Percentiles rank a stretch among this genome's conserved stretches.
These are phyloP conservation scores for Daldinia vernicosa DNA, from an alignment of 495 filamentous ascomycete species.

Conservation along the genomic window DNA sequence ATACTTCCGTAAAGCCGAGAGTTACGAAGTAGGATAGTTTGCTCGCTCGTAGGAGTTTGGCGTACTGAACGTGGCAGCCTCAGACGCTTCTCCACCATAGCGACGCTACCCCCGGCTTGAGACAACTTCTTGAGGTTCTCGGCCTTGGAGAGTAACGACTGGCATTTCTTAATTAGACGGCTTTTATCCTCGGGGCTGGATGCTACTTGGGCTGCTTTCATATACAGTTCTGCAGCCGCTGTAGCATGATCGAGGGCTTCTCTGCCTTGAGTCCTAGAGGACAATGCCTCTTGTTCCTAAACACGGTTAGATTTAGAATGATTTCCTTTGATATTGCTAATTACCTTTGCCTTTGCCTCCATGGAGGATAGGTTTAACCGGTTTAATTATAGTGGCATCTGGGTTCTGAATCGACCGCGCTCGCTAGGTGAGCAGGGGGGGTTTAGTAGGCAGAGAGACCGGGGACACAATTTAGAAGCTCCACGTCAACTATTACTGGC, in stretches of 20 bases:
- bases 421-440: not conserved
- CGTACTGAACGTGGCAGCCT: constrained; percentile 66
- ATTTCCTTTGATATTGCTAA: not conserved
- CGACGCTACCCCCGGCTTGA: constrained; percentile 35
- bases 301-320: constrained; percentile 35
- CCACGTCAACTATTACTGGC: constrained; percentile 14
- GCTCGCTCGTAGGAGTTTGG: constrained; percentile 72
- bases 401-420: not conserved
- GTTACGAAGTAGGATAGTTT: constrained; percentile 78
- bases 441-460: not conserved
- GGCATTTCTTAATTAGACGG: constrained; percentile 69
- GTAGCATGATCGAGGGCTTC: constrained; percentile 78
- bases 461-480: not conserved
- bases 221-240: constrained; percentile 76
- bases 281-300: constrained; percentile 69
- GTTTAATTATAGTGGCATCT: constrained; percentile 9
- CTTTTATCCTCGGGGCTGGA: constrained; percentile 62
- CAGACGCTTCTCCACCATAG: constrained; percentile 42
- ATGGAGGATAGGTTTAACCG: constrained; percentile 33
- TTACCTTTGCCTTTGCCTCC: constrained; percentile 56
- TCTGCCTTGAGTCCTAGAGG: constrained; percentile 64
- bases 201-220: constrained; percentile 71
- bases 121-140: constrained; percentile 72
- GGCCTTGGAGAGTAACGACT: constrained; percentile 70
- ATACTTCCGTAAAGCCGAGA: constrained; percentile 80